A percentile compares a stretch with the other conserved stretches of the same genome.
These are phyloP conservation scores for Sequoiadendron giganteum DNA, from an alignment of 75 land plant species.

Conservation along the genomic window DNA sequence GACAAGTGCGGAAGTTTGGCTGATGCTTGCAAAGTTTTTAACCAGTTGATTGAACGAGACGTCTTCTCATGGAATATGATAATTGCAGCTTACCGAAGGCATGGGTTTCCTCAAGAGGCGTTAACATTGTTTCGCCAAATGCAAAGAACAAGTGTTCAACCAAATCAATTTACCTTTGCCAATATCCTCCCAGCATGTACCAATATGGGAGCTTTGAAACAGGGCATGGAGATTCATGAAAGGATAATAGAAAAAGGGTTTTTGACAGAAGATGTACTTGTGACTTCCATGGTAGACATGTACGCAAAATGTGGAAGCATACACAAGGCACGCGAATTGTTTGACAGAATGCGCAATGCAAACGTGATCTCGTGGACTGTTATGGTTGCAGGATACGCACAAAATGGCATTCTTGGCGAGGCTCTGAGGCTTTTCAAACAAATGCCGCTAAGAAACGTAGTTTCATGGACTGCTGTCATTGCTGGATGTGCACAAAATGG, in stretches of 20 bases:
- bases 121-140: constrained; percentile 28
- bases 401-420: constrained; percentile 26
- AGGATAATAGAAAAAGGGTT: constrained; percentile 16
- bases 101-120: constrained; percentile 24
- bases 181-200: constrained; percentile 31
- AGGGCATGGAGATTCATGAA: constrained; percentile 43
- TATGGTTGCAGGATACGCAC: constrained; percentile 36
- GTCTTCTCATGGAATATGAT: constrained; percentile 34
- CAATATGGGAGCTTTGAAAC: constrained; percentile 14
- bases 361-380: constrained; percentile 53
- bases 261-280: constrained; percentile 18
- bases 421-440: constrained; percentile 45
- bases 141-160: constrained; percentile 22
- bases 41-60: constrained; percentile 27
- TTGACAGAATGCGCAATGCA: constrained; percentile 21
- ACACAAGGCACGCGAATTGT: constrained; percentile 24
- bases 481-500: constrained; percentile 55
- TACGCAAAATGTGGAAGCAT: constrained; percentile 51
- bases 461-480: constrained; percentile 69
- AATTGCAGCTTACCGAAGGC: constrained; percentile 25
- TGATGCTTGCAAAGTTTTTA: constrained; percentile 28
- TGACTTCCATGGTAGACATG: constrained; percentile 38
- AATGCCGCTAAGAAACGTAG: constrained; percentile 45
- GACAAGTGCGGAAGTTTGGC: constrained; percentile 6
- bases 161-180: constrained; percentile 40